Evolutionary conservation across 2,329 filamentous ascomycete genomes (phyloP), one percentile per base, ranked within the genome.

Genomic region (Pseudocercospora cruenta): DNA sequence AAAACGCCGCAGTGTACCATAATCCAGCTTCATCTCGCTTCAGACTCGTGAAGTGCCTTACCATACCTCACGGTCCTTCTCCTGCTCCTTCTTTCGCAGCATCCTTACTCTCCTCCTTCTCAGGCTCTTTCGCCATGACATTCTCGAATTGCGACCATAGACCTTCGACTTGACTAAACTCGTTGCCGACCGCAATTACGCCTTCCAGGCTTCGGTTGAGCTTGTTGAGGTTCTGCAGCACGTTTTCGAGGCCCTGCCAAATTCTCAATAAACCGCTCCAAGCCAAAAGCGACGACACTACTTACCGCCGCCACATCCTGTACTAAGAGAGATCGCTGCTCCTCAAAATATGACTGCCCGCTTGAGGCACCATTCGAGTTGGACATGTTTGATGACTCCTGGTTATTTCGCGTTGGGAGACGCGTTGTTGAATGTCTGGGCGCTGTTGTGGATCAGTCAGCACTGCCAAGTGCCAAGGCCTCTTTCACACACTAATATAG

Each of bases 101-200:
- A 14, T 67, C 65, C 10, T 77, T 73, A 45, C 75, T 77, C 33
- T 77, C 77, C 28, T 77, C 73, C 61, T 78, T 79, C 36, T 79
- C 78, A 12, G 81, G 82, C 58, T 90, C 86, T 73, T 90, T 92
- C 8, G 88, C 92, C 94, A 97, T 98, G 73, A 98, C 94, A 71
- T 90, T 91, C 81, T 99, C 95, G 76, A 99, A 98, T 75, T 96
- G 93, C 45, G 92, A 96, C 95, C 95, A 99, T 16, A 99, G 85
- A 31, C 93, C 93, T 79, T 99, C 95, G 51, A 99, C 95, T 3
- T 93, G 94, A n/a, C 91, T 90, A 80, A 99, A 97, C 76, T 99
- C 95, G 80, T 97, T 97, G 43, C 95, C 95, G 60, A 99, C 94
- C 55, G 93, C 90, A 66, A 96, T 94, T 21, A 98, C 91, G 63